Evolutionary conservation across 192 early-diverging fungal species (phyloP).

Genomic region (Backusella australiensis): DNA sequence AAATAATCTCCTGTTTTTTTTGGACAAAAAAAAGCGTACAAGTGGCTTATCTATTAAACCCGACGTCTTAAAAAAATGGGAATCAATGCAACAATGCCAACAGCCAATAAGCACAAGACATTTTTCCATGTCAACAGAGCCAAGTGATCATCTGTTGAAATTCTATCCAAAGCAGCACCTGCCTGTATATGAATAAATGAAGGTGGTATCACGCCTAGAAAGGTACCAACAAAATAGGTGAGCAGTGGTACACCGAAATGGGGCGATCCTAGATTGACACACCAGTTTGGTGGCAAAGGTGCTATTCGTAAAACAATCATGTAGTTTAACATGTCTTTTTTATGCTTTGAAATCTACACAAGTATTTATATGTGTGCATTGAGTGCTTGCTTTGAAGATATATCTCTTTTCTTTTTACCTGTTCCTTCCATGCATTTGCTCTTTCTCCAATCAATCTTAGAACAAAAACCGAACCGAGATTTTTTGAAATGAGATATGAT

Average conservation of each 20-base stretch:
- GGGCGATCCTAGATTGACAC: conserved; percentile 56
- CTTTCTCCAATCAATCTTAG: conserved; percentile 43
- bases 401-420: conserved; percentile 26
- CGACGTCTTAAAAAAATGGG: conserved; percentile 44
- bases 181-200: conserved; percentile 59
- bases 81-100: conserved; percentile 42
- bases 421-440: conserved; percentile 44
- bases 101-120: conserved; percentile 41
- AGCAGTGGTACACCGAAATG: conserved; percentile 50
- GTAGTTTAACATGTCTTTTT: conserved; percentile 54
- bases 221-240: conserved; percentile 54
- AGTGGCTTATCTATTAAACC: background rate
- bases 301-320: conserved; percentile 54
- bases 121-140: conserved; percentile 46
- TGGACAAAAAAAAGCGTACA: background rate
- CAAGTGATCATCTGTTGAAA: conserved; percentile 44
- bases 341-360: conserved; percentile 38
- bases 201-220: conserved; percentile 49
- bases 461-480: conserved; percentile 46
- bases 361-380: background rate
- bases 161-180: conserved; percentile 48
- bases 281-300: conserved; percentile 63
- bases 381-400: background rate
- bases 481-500: conserved; percentile 50
- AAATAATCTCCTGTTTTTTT: background rate